phyloP scores from a whole-genome alignment of 345 rosid species.

The Corchorus capsularis region DNA sequence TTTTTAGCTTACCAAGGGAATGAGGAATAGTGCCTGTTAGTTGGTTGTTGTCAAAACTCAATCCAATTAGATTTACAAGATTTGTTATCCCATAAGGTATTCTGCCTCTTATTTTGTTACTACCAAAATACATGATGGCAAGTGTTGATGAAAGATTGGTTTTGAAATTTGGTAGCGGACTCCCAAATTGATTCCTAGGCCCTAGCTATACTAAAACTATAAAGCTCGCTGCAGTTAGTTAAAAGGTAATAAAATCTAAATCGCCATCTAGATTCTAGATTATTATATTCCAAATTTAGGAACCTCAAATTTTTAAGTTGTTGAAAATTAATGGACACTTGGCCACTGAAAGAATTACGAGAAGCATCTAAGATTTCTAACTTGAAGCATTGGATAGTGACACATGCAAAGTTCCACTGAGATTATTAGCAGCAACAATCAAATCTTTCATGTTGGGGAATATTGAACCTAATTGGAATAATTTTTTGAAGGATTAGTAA shows the following conservation, averaged over 20 bases:
- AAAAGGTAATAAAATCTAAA: neutral
- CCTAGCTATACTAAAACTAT: no score
- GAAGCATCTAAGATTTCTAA: neutral
- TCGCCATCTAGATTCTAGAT: neutral
- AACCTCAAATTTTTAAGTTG: neutral
- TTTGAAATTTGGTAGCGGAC: neutral
- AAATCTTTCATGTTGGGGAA: slow-evolving; percentile 11
- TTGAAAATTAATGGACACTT: neutral
- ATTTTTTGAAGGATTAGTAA: no score
- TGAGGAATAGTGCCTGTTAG: slow-evolving; percentile 10
- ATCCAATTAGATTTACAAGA: neutral
- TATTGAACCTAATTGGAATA: slow-evolving; percentile 21
- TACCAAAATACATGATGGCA: neutral
- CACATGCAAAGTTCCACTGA: slow-evolving; percentile 21
- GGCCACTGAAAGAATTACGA: neutral
- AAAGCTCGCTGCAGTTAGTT: neutral
- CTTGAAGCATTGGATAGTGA: slow-evolving; percentile 32
- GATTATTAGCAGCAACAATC: neutral
- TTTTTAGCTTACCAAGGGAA: slow-evolving; percentile 7
- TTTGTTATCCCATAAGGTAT: neutral
- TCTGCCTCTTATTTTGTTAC: neutral
- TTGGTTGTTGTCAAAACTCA: neutral
- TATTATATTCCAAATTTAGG: neutral
- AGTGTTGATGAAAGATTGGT: neutral
- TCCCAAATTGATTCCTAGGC: neutral